phyloP scores from a whole-genome alignment of 1,139 yeast genomes.

The Yamadazyma epiphylla region DNA sequence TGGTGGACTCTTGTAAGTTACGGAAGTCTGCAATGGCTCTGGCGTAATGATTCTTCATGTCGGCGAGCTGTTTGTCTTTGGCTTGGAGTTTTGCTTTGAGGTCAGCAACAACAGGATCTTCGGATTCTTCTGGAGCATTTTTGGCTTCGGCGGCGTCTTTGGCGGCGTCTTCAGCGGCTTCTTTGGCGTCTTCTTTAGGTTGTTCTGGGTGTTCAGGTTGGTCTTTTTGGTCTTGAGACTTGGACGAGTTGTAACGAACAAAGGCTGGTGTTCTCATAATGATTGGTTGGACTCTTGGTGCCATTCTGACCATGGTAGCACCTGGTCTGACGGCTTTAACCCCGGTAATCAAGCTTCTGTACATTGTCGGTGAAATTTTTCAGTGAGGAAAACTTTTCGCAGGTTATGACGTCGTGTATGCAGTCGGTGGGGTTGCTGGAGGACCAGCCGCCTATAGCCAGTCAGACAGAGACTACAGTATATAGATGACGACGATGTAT shows the following conservation, averaged over 20 bases:
- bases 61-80: constrained; percentile 79
- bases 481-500: too few species aligned
- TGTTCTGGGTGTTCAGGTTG: too few species aligned
- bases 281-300: neutral
- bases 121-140: constrained; percentile 3
- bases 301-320: neutral
- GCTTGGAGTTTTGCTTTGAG: constrained; percentile 53
- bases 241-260: neutral
- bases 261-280: neutral
- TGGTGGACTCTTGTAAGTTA: constrained; percentile 86
- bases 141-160: constrained; percentile 9
- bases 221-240: too few species aligned
- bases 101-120: constrained; percentile 31
- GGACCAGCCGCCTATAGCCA: too few species aligned
- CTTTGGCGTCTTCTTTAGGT: constrained; percentile 4
- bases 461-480: too few species aligned
- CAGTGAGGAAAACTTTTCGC: too few species aligned
- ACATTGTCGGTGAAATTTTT: too few species aligned
- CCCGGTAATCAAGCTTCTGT: too few species aligned
- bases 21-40: constrained; percentile 92
- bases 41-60: constrained; percentile 76
- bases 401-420: too few species aligned
- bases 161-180: constrained; percentile 11
- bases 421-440: too few species aligned
- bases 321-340: neutral